Base-by-base conservation (phyloP, 2,329 filamentous ascomycete genomes). In the Periglandula ipomoeae region DNA sequence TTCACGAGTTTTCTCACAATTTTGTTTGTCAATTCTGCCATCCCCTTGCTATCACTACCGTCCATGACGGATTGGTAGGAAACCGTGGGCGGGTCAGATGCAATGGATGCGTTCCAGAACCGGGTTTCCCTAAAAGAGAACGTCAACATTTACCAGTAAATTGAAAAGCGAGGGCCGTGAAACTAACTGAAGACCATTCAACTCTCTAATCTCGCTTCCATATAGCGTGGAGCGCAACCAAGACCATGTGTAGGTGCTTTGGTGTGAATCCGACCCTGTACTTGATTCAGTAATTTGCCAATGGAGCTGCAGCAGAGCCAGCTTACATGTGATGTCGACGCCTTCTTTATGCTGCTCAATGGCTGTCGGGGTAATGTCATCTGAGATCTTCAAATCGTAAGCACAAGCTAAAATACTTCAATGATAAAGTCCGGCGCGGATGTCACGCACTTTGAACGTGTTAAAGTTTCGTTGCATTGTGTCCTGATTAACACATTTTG, bases 211-310 rank as follows among this genome's bases (percentile, higher is more conserved):
- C 58, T 58, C 81, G 74, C 24, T 11, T 5, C 42, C 41, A 15
- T 44, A 40, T 8, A 55, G 30, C 5, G 50, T 51, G 9, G 53
- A 46, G 24, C 44, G 46, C 65, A 65, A 49, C 70, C 57, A 50
- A 87, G 70, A 70, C 73, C 77, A 83, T 1, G 72, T 61, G 60
- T 89, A 94, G 22, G 71, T 65, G 65, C 86, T 89, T 40, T 71
- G 60, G 63, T 95, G 89, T 1, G 72, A 73, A 60, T 86, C 83
- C 51, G 75, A 75, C 84, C 84, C 84, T 87, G n/a, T 19, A 20
- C 9, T 45, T 19, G 13, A 6, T n/a, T 46, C 10, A 56, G 51
- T 10, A 22, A 26, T 19, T 46, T 8, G 15, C 3, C 19, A 11
- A 23, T 7, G 17, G n/a, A 10, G 23, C 17, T 2, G 24, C 3